phyloP scores from a whole-genome alignment of 2,329 filamentous ascomycete genomes.

The Colletotrichum euphorbiae region DNA sequence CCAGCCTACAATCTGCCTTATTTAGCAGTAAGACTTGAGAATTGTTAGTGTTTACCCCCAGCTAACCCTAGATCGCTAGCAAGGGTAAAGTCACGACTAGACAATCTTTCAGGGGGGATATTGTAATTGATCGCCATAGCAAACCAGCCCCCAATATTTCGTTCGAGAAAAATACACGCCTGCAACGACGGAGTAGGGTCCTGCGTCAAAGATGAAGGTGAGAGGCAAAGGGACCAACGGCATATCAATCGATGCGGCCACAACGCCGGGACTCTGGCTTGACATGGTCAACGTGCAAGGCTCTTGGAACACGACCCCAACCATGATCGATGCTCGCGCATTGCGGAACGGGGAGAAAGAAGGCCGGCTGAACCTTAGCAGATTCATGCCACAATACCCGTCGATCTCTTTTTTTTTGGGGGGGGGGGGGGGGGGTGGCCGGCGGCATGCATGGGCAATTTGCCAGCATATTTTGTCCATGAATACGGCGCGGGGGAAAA shows the following conservation, averaged over 20 bases:
- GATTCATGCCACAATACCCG: conserved; percentile 20
- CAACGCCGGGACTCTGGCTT: neutral
- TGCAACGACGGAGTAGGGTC: conserved; percentile 9
- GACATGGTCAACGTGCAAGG: neutral
- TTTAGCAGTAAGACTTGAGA: too few species aligned
- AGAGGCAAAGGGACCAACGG: neutral
- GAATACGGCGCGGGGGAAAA: conserved; percentile 10
- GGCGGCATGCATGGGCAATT: conserved; percentile 22
- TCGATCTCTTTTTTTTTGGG: neutral
- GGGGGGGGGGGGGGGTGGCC: too few species aligned
- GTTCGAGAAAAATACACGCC: conserved; percentile 5
- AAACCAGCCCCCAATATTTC: conserved; percentile 24
- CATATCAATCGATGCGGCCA: conserved; percentile 13
- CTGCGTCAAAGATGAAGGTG: neutral
- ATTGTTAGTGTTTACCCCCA: too few species aligned
- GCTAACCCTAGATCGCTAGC: too few species aligned
- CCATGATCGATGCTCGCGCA: neutral
- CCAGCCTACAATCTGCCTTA: too few species aligned
- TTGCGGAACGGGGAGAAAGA: neutral
- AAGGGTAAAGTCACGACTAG: too few species aligned
- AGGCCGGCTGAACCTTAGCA: conserved; percentile 25
- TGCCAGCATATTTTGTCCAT: conserved; percentile 14
- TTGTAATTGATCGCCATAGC: too few species aligned
- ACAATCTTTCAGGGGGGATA: too few species aligned
- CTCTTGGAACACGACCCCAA: conserved; percentile 13